Evolutionary conservation across 2,329 filamentous ascomycete genomes (phyloP).

Genomic region (Ophiocordyceps camponoti-rufipedis): DNA sequence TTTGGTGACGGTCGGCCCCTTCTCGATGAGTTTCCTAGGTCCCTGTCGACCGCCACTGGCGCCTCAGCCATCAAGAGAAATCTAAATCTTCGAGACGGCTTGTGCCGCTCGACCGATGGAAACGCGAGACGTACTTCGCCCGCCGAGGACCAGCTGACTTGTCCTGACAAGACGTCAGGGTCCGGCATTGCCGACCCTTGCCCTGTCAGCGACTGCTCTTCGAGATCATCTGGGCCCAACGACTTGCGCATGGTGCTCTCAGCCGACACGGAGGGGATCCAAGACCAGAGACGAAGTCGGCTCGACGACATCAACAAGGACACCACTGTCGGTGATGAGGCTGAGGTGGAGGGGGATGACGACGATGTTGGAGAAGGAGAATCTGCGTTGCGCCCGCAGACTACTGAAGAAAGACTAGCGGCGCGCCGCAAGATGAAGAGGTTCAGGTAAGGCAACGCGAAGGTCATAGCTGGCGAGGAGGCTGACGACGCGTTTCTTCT

Average conservation of each 20-base stretch:
- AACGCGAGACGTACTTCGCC: neutral
- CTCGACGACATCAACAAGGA: conserved; percentile 15
- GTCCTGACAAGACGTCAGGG: too few species aligned
- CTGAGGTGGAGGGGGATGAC: conserved; percentile 35
- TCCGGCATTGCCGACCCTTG: neutral
- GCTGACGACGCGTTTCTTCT: conserved; percentile 9
- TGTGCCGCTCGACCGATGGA: neutral
- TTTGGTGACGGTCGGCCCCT: conserved; percentile 10
- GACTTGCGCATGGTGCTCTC: conserved; percentile 1
- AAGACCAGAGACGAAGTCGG: conserved; percentile 15
- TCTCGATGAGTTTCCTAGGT: neutral
- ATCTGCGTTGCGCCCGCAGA: conserved; percentile 23
- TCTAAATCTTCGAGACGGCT: neutral
- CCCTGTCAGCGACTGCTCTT: neutral
- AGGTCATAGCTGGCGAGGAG: neutral
- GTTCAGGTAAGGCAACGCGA: conserved; percentile 38
- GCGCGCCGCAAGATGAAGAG: conserved; percentile 56
- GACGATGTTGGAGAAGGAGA: conserved; percentile 29
- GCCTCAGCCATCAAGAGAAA: neutral
- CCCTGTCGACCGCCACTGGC: neutral
- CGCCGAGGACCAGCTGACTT: neutral
- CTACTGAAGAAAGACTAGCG: conserved; percentile 36
- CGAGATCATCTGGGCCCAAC: conserved; percentile 1
- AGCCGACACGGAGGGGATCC: conserved; percentile 5
- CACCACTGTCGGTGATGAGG: conserved; percentile 24